Evolutionary conservation across 257 asterid genomes (phyloP).

Genomic region (Datura wrightii): DNA sequence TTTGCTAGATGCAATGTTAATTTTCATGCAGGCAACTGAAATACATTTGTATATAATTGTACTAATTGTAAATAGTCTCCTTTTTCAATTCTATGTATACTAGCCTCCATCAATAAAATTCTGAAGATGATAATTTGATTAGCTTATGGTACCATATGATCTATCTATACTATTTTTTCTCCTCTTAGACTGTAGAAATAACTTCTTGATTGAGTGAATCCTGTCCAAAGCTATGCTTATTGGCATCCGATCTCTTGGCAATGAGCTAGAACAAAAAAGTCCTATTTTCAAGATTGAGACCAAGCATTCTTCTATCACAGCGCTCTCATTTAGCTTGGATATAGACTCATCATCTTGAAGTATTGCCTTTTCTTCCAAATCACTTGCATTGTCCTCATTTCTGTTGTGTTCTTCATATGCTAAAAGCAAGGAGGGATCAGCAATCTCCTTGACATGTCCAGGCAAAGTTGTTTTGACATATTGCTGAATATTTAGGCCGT

Average conservation of each 20-base stretch:
- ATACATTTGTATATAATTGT: background rate
- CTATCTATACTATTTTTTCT: background rate
- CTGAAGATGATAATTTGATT: background rate
- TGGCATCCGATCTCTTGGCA: constrained; percentile 21
- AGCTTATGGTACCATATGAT: constrained; percentile 20
- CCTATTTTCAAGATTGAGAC: constrained; percentile 30
- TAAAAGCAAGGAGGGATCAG: constrained; percentile 36
- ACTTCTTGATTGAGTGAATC: background rate
- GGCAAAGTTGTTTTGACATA: constrained; percentile 44
- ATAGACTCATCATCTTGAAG: background rate
- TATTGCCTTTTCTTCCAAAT: constrained; percentile 15
- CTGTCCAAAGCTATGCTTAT: constrained; percentile 28
- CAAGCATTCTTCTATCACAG: constrained; percentile 14
- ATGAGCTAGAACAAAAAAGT: constrained; percentile 37
- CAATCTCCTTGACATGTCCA: constrained; percentile 35
- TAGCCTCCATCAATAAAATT: background rate
- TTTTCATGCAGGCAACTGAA: too few relatives aligned
- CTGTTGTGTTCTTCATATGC: background rate
- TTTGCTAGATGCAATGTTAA: too few relatives aligned
- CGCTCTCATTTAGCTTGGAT: background rate
- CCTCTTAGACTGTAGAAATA: background rate
- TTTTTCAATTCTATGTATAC: background rate
- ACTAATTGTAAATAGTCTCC: background rate
- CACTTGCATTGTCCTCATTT: background rate
- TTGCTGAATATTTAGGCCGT: constrained; percentile 47